Evolutionary conservation across 192 early-diverging fungal genomes (phyloP).

Genomic region (Coemansia sp.): DNA sequence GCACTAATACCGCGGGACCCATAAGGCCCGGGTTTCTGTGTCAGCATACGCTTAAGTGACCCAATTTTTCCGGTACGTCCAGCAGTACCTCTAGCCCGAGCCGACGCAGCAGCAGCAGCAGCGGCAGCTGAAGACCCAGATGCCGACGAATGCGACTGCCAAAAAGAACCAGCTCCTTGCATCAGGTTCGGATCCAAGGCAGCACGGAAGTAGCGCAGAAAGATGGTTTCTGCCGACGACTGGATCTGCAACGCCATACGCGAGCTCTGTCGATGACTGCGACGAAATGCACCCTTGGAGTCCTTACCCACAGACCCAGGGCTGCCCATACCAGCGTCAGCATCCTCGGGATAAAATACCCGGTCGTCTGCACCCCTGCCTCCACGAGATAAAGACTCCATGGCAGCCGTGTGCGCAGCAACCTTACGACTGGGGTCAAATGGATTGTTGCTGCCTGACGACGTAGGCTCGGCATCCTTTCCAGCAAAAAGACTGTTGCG

Average conservation of each 20-base stretch:
- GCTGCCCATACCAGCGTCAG: conserved; percentile 7
- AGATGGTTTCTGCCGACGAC: conserved; percentile 49
- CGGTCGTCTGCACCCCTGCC: conserved; percentile 10
- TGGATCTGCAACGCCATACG: conserved; percentile 57
- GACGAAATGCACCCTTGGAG: conserved; percentile 23
- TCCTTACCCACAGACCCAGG: background rate
- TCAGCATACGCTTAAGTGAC: conserved; percentile 52
- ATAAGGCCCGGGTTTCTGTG: conserved; percentile 26
- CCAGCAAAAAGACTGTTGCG: background rate
- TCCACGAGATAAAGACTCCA: conserved; percentile 44
- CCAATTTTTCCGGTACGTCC: conserved; percentile 31
- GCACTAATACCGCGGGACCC: conserved; percentile 10
- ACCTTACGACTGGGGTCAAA: conserved; percentile 17
- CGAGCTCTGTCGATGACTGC: conserved; percentile 49
- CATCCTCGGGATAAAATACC: conserved; percentile 11
- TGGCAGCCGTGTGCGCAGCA: conserved; percentile 41
- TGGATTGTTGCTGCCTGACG: conserved; percentile 3
- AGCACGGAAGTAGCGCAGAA: conserved; percentile 54
- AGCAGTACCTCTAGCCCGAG: conserved; percentile 2
- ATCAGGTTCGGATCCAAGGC: conserved; percentile 50
- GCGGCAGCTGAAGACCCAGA: conserved; percentile 12
- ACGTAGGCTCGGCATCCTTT: background rate
- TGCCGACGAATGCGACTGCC: conserved; percentile 15
- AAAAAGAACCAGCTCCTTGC: conserved; percentile 27
- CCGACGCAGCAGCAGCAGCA: conserved; percentile 9